phyloP scores from a whole-genome alignment of 192 early-diverging fungal genomes.

The Podila clonocystis region DNA sequence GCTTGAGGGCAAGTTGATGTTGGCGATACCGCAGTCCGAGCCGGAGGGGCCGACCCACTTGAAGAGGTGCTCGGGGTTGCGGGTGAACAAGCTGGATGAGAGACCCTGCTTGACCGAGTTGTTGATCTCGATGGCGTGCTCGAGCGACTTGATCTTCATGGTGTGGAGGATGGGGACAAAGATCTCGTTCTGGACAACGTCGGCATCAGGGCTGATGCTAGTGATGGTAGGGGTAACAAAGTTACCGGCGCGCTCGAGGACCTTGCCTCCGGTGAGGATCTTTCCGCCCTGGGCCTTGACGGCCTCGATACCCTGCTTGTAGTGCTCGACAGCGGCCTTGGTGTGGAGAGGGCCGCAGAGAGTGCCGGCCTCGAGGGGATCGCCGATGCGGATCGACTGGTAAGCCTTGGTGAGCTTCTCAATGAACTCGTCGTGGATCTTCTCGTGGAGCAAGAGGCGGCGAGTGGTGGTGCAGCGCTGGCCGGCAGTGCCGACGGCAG shows the following conservation, averaged over 20 bases:
- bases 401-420: slow-evolving; percentile 85
- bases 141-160: slow-evolving; percentile 78
- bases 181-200: slow-evolving; percentile 91
- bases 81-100: slow-evolving; percentile 86
- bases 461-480: slow-evolving; percentile 95
- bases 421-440: slow-evolving; percentile 87
- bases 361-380: slow-evolving; percentile 83
- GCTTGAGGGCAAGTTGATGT: slow-evolving; percentile 96
- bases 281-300: slow-evolving; percentile 87
- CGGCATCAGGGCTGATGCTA: slow-evolving; percentile 74
- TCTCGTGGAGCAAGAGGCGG: slow-evolving; percentile 88
- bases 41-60: slow-evolving; percentile 93
- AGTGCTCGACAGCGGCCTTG: slow-evolving; percentile 80
- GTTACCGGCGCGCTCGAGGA: slow-evolving; percentile 80
- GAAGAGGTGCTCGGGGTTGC: slow-evolving; percentile 82
- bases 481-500: slow-evolving; percentile 95
- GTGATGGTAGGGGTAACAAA: slow-evolving; percentile 96
- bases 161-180: slow-evolving; percentile 96
- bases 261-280: slow-evolving; percentile 86
- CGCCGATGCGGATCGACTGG: slow-evolving; percentile 85
- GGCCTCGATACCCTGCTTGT: slow-evolving; percentile 77
- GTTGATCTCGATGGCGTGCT: slow-evolving; percentile 90
- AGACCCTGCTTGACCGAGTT: slow-evolving; percentile 93
- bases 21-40: slow-evolving; percentile 93
- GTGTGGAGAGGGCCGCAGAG: slow-evolving; percentile 96